These are phyloP conservation scores for Helminthosporium solani DNA, from an alignment of 2,329 filamentous ascomycete genomes.

Conservation along the genomic window DNA sequence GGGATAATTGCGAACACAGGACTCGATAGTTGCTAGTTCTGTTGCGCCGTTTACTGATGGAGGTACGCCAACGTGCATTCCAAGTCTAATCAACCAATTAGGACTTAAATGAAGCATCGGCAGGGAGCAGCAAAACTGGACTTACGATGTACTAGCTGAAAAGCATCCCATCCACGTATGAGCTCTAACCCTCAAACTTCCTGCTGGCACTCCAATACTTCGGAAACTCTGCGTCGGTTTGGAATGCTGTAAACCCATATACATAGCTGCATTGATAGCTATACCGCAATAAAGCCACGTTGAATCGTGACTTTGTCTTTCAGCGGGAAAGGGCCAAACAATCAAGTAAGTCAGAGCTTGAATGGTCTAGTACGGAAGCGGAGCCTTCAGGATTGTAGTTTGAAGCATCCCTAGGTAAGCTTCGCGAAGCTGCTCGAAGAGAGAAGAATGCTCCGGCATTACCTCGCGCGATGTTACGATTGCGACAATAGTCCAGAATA, in stretches of 20 bases:
- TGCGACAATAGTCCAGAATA: conserved; percentile 25
- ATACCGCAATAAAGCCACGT: conserved; percentile 26
- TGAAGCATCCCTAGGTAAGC: conserved; percentile 12
- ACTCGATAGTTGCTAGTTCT: conserved; percentile 22
- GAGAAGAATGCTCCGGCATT: conserved; percentile 4
- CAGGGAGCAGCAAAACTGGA: neutral
- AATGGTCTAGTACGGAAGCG: conserved; percentile 21
- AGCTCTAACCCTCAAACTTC: conserved; percentile 15
- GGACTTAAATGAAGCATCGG: neutral
- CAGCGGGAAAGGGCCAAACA: conserved; percentile 18
- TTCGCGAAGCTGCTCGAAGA: conserved; percentile 9
- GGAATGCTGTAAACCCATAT: conserved; percentile 21
- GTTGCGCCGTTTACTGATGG: conserved; percentile 14
- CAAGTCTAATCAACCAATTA: conserved; percentile 10
- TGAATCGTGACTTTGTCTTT: conserved; percentile 16
- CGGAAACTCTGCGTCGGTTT: conserved; percentile 15
- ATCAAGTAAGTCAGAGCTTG: conserved; percentile 21
- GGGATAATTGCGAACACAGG: conserved; percentile 17
- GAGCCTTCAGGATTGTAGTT: conserved; percentile 14
- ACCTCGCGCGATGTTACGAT: conserved; percentile 13
- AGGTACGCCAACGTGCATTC: conserved; percentile 19
- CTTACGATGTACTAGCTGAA: conserved; percentile 19
- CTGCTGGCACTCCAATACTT: conserved; percentile 18
- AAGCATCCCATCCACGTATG: conserved; percentile 27
- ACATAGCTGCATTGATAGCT: conserved; percentile 24